phyloP scores from a whole-genome alignment of 371 early-diverging fungal genomes.

The Choanephora cucurbitarum region DNA sequence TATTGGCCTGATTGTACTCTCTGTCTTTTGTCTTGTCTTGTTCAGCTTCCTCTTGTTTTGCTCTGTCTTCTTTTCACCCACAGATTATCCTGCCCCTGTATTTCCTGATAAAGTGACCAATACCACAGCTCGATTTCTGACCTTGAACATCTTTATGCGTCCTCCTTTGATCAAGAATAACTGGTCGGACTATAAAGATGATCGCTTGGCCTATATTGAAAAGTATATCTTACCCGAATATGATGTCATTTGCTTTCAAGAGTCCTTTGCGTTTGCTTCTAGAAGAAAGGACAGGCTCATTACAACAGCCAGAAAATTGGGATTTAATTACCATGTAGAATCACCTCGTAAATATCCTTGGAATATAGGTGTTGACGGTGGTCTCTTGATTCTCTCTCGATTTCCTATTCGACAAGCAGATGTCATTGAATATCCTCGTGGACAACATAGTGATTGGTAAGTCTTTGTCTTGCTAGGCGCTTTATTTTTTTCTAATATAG shows the following conservation, averaged over 20 bases:
- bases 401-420: slow-evolving; percentile 69
- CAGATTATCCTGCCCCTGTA: slow-evolving; percentile 25
- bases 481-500: too few relatives aligned
- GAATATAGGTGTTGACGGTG: slow-evolving; percentile 77
- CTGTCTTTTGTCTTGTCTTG: slow-evolving; percentile 27
- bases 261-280: slow-evolving; percentile 78
- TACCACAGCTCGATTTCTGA: slow-evolving; percentile 61
- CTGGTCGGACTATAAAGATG: slow-evolving; percentile 79
- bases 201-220: slow-evolving; percentile 68
- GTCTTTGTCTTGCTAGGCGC: too few relatives aligned
- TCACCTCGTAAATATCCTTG: slow-evolving; percentile 64
- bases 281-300: slow-evolving; percentile 62
- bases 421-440: slow-evolving; percentile 64
- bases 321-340: slow-evolving; percentile 66
- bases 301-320: slow-evolving; percentile 59
- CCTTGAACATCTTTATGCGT: slow-evolving; percentile 85
- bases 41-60: slow-evolving; percentile 45
- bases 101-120: slow-evolving; percentile 41
- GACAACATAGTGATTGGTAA: slow-evolving; percentile 73
- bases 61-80: slow-evolving; percentile 38
- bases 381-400: slow-evolving; percentile 73
- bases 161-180: slow-evolving; percentile 81
- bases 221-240: slow-evolving; percentile 64
- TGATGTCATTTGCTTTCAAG: slow-evolving; percentile 83
- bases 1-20: slow-evolving; percentile 28